phyloP scores from a whole-genome alignment of 139 green algal species.

The Klebsormidium nitens region DNA sequence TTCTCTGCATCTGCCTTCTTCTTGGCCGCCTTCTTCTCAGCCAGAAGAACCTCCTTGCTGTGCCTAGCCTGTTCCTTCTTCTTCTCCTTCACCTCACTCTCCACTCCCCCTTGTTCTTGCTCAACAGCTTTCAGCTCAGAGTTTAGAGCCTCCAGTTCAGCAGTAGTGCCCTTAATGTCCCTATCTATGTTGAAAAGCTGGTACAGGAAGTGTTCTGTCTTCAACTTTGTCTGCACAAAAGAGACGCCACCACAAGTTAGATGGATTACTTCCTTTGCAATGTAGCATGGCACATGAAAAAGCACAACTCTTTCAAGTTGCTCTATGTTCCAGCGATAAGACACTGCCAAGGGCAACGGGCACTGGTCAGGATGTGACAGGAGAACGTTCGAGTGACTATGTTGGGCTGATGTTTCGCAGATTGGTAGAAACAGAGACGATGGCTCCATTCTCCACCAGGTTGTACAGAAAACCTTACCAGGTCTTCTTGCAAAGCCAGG shows the following conservation, averaged over 20 bases:
- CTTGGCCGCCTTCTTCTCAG: conserved; percentile 70
- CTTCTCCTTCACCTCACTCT: conserved; percentile 44
- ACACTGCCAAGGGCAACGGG: no score
- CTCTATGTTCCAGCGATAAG: no score
- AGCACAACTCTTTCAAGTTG: no score
- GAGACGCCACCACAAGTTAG: background rate
- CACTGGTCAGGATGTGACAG: no score
- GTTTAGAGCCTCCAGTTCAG: conserved; percentile 25
- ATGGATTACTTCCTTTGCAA: no score
- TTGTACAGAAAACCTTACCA: no score
- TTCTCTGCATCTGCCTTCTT: conserved; percentile 62
- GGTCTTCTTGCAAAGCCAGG: conserved; percentile 60
- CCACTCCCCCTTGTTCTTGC: conserved; percentile 12
- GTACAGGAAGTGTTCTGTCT: conserved; percentile 59
- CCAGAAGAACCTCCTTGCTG: conserved; percentile 55
- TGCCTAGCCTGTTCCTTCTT: conserved; percentile 46
- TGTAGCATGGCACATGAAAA: no score
- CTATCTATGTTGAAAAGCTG: conserved; percentile 69
- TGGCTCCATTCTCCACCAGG: no score
- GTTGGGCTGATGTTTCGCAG: no score
- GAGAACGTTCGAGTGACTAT: no score
- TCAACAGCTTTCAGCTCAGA: conserved; percentile 11
- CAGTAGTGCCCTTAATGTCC: conserved; percentile 38
- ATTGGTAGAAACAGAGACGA: no score
- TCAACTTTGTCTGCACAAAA: conserved; percentile 19